phyloP scores from a whole-genome alignment of 495 filamentous ascomycete species.

The Podospora bellae-mahoneyi region DNA sequence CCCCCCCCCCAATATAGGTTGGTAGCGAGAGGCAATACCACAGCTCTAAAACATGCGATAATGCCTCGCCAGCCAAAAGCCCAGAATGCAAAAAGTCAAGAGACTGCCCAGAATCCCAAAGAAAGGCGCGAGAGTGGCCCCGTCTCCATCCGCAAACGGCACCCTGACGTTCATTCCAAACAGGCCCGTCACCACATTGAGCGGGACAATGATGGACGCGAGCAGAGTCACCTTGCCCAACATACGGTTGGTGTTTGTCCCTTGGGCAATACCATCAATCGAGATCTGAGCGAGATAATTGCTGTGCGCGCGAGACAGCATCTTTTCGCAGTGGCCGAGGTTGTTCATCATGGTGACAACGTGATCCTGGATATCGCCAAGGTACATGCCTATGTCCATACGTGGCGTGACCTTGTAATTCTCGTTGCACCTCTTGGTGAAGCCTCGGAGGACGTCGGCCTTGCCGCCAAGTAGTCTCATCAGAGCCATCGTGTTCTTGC shows the following conservation, averaged over 20 bases:
- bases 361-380: constrained; percentile 97
- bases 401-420: constrained; percentile 91
- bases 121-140: constrained; percentile 62
- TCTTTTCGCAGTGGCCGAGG: constrained; percentile 93
- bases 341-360: constrained; percentile 99
- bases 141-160: constrained; percentile 56
- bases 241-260: constrained; percentile 76
- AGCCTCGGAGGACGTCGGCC: constrained; percentile 93
- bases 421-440: constrained; percentile 97
- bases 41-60: constrained; percentile 27
- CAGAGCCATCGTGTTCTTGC: constrained; percentile 90
- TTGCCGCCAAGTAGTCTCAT: constrained; percentile 94
- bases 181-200: constrained; percentile 91
- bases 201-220: constrained; percentile 90
- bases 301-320: constrained; percentile 89
- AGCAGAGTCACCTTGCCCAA: constrained; percentile 94
- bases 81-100: constrained; percentile 52
- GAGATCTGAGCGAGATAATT: constrained; percentile 95
- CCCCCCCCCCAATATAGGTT: neutral
- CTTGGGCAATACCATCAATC: constrained; percentile 80
- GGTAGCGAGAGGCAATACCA: neutral
- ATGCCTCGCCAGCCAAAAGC: constrained; percentile 39
- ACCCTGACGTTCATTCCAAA: constrained; percentile 97
- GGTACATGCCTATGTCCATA: constrained; percentile 91
- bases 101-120: constrained; percentile 75